Base-by-base conservation (phyloP, 306 rosid genomes). In the Lathyrus tuberosus region DNA sequence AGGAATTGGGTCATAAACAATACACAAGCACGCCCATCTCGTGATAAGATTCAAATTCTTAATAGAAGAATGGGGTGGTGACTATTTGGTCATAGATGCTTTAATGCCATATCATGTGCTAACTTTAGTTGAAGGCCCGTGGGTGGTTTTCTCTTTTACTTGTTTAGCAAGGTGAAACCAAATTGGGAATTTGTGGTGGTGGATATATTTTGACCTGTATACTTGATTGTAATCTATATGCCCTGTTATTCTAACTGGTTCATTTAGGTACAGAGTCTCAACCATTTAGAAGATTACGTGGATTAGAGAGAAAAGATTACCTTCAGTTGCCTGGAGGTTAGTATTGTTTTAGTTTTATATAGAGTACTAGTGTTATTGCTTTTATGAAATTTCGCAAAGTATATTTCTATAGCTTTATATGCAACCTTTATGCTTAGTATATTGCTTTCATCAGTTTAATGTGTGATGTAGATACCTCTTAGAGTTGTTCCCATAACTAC, bases 281-380 rank as follows among this genome's bases (percentile, higher is more conserved):
- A 22, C 57, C 89, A 20, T 81, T 59, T 71, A 73, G 89, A 81
- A 84, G 80, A 72, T 69, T 76, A 65, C 83, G 76, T 56, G 76
- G 84, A 69, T 57, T 76, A 30, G 77, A 78, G 40, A 44, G 70
- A 62, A 82, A 83, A 71, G 76, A 80, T 69, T 38, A 85, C 78
- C 85, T 78, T 80, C 83, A 78, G 43, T 76, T 90, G 47, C 89
- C 95, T 5, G 56, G 83, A 84, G 97, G 98, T 92, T 68, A 20
- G 76, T 76, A n/a, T 60, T 51, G 54, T 66, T 79, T 54, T 44
- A 12, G 11, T 75, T 40, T 70, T 65, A 15, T 33, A 41, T 71
- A 33, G 54, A 26, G 16, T 57, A 15, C 11, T 35, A n/a, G 47
- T 42, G 51, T 68, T 52, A 10, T 69, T 47, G 17, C 74, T 54